Conservation (phyloP, 441 rosid genomes). For the Viola pubescens region DNA sequence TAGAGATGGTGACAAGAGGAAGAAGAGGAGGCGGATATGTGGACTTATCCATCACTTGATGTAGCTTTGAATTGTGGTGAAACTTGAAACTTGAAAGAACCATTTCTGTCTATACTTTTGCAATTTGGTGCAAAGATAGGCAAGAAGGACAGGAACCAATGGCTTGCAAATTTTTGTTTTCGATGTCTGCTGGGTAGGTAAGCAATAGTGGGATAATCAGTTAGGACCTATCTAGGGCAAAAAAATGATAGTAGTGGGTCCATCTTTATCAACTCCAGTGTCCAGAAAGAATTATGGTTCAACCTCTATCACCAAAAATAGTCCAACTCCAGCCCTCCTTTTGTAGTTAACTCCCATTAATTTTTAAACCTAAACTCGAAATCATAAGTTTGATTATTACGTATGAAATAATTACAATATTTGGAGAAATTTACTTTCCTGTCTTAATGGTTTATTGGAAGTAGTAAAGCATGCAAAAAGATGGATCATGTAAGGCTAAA, state of each 20-base stretch:
- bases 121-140: background rate
- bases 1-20: constrained; percentile 29
- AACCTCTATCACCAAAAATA: background rate
- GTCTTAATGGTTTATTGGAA: background rate
- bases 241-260: background rate
- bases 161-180: background rate
- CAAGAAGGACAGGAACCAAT: background rate
- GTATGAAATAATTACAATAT: too few species aligned
- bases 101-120: too few species aligned
- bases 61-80: background rate
- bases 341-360: background rate
- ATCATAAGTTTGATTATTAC: too few species aligned
- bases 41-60: background rate
- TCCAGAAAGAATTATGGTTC: background rate
- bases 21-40: background rate
- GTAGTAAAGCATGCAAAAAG: background rate
- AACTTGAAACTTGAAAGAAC: background rate
- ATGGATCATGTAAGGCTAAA: background rate
- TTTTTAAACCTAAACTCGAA: background rate
- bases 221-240: background rate
- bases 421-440: background rate
- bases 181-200: background rate
- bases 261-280: background rate
- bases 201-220: background rate
- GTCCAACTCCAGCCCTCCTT: background rate